Evolutionary conservation across 768 basidiomycete genomes (phyloP), one percentile per base, ranked within the genome.

Genomic region (Lactifluus subvellereus): DNA sequence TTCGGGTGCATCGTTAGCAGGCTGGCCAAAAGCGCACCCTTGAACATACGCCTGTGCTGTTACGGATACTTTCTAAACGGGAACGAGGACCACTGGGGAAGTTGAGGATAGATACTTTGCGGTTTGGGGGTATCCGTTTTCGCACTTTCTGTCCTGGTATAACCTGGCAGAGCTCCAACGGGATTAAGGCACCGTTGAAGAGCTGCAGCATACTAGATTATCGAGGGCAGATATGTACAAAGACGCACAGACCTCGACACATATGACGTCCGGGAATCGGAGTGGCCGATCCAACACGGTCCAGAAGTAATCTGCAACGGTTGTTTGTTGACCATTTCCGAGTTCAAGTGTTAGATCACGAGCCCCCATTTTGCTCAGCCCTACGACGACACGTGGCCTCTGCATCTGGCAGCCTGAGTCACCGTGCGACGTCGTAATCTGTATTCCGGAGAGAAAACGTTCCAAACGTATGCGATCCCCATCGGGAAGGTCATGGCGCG

Each of bases 81-180:
- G 84, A 82, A 0, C 67, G 60, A 0, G 89, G 89, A 48, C 71
- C 84, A 0, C 85, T 87, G 0, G 89, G 79, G 64, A 91, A 91
- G 0, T 78, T 77, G 0, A 90, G 76, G 3, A 91, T 79, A 1
- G 79, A 77, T 54, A 78, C 80, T 0, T 84, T 84, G 67, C 84
- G 84, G 49, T 89, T 85, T 0, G 83, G 76, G 0, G 88, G 87
- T 0, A 92, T 76, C 52, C 87, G 84, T 66, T 86, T 88, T 47
- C 83, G 79, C 78, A 87, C 84, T 42, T 89, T 82, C 67, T 91
- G 89, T 0, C 88, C 89, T 0, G 77, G 70, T 0, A 79, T 77
- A 4, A 91, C 85, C 0, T 70, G 72, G 68, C 89, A 91, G 1
- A 84, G 71, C 66, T 91, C 89, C 0, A 91, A 71, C 0, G 89